phyloP scores from a whole-genome alignment of 306 rosid genomes.

The Medicago ruthenica region DNA sequence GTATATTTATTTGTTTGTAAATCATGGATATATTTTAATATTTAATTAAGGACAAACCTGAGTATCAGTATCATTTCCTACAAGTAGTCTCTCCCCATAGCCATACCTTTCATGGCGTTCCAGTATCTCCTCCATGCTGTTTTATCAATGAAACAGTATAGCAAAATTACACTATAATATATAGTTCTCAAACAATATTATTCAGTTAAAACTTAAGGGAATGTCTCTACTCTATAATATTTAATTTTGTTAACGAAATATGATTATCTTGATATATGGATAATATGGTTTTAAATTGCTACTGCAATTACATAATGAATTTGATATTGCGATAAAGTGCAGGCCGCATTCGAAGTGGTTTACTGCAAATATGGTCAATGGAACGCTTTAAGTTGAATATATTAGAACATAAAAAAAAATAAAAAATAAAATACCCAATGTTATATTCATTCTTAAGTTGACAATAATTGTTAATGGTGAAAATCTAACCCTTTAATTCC shows the following conservation, averaged over 20 bases:
- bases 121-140: conserved; percentile 89
- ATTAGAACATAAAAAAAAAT: too few species aligned
- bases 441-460: too few species aligned
- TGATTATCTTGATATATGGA: neutral
- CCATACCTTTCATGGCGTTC: conserved; percentile 88
- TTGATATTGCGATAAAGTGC: neutral
- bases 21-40: too few species aligned
- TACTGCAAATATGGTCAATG: too few species aligned
- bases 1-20: too few species aligned
- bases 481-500: too few species aligned
- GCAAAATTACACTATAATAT: neutral
- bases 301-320: too few species aligned
- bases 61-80: conserved; percentile 51
- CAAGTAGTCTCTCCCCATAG: conserved; percentile 61
- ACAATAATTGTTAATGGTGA: too few species aligned
- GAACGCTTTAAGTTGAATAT: too few species aligned
- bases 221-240: neutral
- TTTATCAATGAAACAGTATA: neutral
- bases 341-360: neutral
- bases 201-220: neutral
- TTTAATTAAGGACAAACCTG: conserved; percentile 49
- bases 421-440: too few species aligned
- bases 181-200: neutral
- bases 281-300: neutral
- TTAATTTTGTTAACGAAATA: neutral